Conservation (phyloP, 176 grass and related monocot species). For the Hordeum vulgare region DNA sequence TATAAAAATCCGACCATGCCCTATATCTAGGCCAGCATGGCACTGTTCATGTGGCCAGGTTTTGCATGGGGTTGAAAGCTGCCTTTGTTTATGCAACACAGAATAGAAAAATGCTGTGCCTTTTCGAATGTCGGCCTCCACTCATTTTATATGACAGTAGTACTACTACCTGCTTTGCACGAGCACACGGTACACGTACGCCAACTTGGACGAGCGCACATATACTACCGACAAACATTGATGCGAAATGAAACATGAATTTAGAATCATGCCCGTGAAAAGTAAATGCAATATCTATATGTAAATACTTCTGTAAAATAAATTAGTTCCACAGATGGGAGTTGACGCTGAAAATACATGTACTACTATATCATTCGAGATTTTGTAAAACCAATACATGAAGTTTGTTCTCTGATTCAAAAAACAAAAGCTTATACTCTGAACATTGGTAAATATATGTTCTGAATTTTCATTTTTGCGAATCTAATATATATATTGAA, state of each 20-base stretch:
- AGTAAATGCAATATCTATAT: neutral
- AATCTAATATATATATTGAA: no score
- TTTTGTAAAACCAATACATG: no score
- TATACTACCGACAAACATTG: neutral
- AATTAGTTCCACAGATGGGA: neutral
- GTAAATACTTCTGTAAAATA: neutral
- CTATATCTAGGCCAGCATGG: constrained; percentile 17
- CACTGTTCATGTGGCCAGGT: constrained; percentile 38
- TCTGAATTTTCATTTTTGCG: no score
- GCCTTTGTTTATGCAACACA: constrained; percentile 5
- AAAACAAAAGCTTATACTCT: no score
- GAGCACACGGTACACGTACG: neutral
- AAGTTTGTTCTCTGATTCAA: no score
- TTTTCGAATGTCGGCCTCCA: constrained; percentile 37
- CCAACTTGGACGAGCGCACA: neutral
- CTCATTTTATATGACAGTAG: neutral
- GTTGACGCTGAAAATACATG: neutral
- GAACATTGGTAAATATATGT: no score
- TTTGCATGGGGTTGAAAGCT: constrained; percentile 12
- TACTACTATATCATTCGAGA: no score
- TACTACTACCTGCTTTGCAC: neutral
- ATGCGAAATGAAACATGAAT: neutral
- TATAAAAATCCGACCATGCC: constrained; percentile 1
- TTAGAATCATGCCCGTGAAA: neutral
- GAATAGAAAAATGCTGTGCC: neutral